Evolutionary conservation across 73 alveolate genomes (phyloP).

Genomic region (Stentor coeruleus): DNA sequence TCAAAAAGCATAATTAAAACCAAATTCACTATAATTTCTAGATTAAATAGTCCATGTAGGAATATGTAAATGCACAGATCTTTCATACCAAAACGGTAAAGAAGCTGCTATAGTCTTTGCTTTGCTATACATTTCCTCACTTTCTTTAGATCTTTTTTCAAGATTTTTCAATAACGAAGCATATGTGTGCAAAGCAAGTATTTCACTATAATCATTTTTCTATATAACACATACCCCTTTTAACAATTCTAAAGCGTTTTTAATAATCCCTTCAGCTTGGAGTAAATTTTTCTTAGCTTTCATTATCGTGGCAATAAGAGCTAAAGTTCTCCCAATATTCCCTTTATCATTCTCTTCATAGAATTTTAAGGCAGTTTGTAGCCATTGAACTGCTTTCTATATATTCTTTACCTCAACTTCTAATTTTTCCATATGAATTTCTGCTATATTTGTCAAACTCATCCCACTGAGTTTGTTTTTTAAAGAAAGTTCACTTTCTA

Average conservation of each 20-base stretch:
- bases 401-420: not conserved
- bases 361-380: not conserved
- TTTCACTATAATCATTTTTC: not conserved
- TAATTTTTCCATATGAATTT: not conserved
- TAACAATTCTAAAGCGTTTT: not conserved
- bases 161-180: not conserved
- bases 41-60: not conserved
- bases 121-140: not conserved
- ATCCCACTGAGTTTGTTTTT: not conserved
- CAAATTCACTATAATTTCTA: no score
- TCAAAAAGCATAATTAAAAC: no score
- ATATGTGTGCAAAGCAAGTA: not conserved
- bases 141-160: not conserved
- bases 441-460: not conserved
- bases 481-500: not conserved
- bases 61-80: not conserved
- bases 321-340: not conserved
- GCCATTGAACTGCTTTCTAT: conserved; percentile 1
- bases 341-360: conserved; percentile 17
- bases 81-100: conserved; percentile 3
- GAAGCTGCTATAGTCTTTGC: not conserved
- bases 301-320: not conserved
- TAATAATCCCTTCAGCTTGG: not conserved
- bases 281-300: not conserved
- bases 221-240: conserved; percentile 3